These are phyloP conservation scores for Leishmania gerbilli DNA, from an alignment of 208 protist genomes.

Conservation along the genomic window DNA sequence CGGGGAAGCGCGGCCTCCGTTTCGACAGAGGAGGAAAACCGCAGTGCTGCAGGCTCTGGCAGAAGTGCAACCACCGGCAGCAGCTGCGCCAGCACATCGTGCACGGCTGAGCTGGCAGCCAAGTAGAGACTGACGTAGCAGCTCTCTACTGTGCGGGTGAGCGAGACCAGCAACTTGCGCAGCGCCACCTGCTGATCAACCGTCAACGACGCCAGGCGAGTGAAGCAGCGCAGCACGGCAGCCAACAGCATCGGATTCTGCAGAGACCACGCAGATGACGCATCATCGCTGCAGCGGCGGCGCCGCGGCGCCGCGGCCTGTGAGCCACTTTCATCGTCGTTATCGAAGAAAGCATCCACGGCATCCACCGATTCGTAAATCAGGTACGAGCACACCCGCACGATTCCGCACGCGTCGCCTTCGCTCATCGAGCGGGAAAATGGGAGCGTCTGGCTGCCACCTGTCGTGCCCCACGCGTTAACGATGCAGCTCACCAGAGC, in stretches of 20 bases:
- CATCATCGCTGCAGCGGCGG: no score
- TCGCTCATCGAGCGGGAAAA: constrained; percentile 4
- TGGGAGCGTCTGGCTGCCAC: constrained; percentile 31
- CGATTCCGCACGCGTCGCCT: constrained; percentile 22
- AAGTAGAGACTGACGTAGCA: constrained; percentile 51
- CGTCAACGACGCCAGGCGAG: constrained; percentile 4
- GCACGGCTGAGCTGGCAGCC: constrained; percentile 54
- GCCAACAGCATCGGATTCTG: constrained; percentile 55
- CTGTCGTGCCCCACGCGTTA: constrained; percentile 43
- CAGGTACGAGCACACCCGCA: constrained; percentile 28
- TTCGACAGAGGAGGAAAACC: neutral
- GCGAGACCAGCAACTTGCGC: constrained; percentile 17
- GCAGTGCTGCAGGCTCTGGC: constrained; percentile 3
- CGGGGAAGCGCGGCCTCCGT: neutral
- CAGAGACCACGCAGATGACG: constrained; percentile 31
- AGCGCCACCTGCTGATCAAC: constrained; percentile 18
- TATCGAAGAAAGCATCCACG: constrained; percentile 28
- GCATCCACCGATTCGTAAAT: constrained; percentile 38
- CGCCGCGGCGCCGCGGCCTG: neutral
- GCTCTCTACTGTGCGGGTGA: constrained; percentile 28
- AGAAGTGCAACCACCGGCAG: constrained; percentile 37
- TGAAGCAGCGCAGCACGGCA: constrained; percentile 37
- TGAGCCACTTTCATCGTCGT: neutral
- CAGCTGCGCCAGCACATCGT: constrained; percentile 51
- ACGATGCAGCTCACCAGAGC: constrained; percentile 48